Base-by-base conservation (phyloP, 2,329 filamentous ascomycete genomes). In the Corinectria fuckeliana region DNA sequence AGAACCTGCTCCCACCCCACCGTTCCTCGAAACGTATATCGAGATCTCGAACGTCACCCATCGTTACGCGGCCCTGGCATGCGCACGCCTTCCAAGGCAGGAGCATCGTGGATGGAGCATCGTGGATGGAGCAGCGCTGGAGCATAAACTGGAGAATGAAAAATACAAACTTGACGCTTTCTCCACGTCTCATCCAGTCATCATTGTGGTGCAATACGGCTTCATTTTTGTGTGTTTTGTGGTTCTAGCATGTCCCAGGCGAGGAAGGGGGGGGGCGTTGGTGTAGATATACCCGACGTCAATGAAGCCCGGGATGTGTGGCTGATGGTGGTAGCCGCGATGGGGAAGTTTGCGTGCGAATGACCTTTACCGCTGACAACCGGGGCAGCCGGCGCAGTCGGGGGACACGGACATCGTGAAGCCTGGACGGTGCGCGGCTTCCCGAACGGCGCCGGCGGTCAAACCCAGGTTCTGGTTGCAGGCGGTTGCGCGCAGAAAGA, bases 151-250 rank as follows among this genome's bases (percentile, higher is more conserved):
- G 64, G 66, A 61, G 66, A 14, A n/a, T n/a, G n/a, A n/a, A n/a
- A n/a, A 65, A 50, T 60, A 13, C 42, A 30, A 36, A 66, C 69
- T 67, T 66, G 59, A 63, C 62, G 65, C 68, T 60, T 63, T 61
- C 67, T 60, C 67, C 64, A 68, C 63, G 62, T 59, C 49, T 50
- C n/a, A n/a, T n/a, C 42, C 11, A 41, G 36, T 30, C 30, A 25
- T 14, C 25, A 30, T 34, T 32, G 34, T 42, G 23, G 13, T n/a
- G 21, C 39, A 14, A 41, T 41, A 20, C 20, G 28, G n/a, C 30
- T 32, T n/a, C 30, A 14, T 32, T 14, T 32, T 14, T n/a, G n/a
- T n/a, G 16, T 42, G 28, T 38, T 45, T 48, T 38, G 36, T 30
- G 34, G 41, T 56, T 34, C 47, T 26, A n/a, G n/a, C n/a, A n/a